Evolutionary conservation across 768 basidiomycete species (phyloP).

Genomic region (Paxillus rubicundulus): DNA sequence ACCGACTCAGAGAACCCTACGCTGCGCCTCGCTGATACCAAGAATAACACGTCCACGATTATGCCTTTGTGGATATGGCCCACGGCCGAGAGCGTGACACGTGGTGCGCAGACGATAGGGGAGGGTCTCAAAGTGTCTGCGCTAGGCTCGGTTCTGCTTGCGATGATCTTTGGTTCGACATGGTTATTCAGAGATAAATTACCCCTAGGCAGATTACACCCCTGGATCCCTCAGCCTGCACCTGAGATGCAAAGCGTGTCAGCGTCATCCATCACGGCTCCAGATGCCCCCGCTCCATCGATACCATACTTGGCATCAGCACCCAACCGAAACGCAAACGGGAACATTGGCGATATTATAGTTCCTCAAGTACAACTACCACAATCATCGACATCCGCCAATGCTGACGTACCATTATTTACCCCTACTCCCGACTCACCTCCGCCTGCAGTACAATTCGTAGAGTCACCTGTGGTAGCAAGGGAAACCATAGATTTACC

Average conservation of each 20-base stretch:
- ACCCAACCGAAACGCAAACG: background rate
- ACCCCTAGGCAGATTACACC: slow-evolving; percentile 10
- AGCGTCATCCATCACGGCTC: slow-evolving; percentile 1
- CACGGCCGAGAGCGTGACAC: slow-evolving; percentile 4
- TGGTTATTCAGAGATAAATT: slow-evolving; percentile 27
- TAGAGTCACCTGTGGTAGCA: slow-evolving; percentile 2
- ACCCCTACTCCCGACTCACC: background rate
- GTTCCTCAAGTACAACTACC: background rate
- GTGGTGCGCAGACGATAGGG: slow-evolving; percentile 6
- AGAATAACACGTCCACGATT: slow-evolving; percentile 10
- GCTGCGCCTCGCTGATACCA: slow-evolving; percentile 16
- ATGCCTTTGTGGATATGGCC: slow-evolving; percentile 14
- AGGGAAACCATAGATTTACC: slow-evolving; percentile 11
- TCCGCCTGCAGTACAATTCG: slow-evolving; percentile 1
- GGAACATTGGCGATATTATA: background rate
- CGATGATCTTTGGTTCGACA: slow-evolving; percentile 19
- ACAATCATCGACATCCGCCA: background rate
- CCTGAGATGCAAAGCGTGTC: slow-evolving; percentile 1
- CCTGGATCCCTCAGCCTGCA: background rate
- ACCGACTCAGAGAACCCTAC: slow-evolving; percentile 16
- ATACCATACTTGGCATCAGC: background rate
- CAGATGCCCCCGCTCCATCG: background rate
- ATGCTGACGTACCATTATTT: slow-evolving; percentile 1
- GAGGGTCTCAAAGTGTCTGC: slow-evolving; percentile 13
- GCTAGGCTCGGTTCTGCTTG: slow-evolving; percentile 24